These are phyloP conservation scores for Collariella sp. DNA, from an alignment of 495 filamentous ascomycete species.

Conservation along the genomic window DNA sequence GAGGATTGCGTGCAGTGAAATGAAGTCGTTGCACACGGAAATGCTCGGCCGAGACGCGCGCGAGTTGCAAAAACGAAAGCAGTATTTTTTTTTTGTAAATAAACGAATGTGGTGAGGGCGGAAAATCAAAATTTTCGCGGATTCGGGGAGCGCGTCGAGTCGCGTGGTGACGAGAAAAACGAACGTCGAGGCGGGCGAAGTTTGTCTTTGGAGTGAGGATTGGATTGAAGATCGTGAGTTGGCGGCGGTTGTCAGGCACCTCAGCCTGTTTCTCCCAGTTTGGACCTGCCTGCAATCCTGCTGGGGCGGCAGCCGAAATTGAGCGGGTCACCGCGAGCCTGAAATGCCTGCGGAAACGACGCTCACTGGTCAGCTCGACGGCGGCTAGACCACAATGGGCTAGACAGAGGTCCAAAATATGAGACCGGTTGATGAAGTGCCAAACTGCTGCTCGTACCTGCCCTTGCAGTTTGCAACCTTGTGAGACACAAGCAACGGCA, in stretches of 20 bases:
- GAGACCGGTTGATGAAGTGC: background rate
- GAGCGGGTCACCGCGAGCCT: constrained; percentile 1
- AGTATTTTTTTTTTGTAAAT: background rate
- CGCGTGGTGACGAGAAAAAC: background rate
- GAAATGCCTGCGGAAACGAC: background rate
- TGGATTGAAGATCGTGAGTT: constrained; percentile 1
- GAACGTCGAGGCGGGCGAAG: background rate
- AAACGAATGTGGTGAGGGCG: constrained; percentile 3
- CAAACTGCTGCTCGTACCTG: constrained; percentile 4
- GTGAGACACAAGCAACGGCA: background rate
- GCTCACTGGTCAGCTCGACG: constrained; percentile 5
- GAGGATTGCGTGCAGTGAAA: constrained; percentile 1
- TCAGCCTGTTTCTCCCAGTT: constrained; percentile 8
- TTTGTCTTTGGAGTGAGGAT: background rate
- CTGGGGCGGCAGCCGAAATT: constrained; percentile 1
- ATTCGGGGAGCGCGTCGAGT: background rate
- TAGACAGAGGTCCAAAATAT: constrained; percentile 8
- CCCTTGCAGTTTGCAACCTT: background rate
- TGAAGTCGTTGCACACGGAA: constrained; percentile 13
- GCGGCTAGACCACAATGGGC: constrained; percentile 3
- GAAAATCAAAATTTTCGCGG: background rate
- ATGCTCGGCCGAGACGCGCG: constrained; percentile 8
- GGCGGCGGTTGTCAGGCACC: constrained; percentile 1
- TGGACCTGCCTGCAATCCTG: background rate
- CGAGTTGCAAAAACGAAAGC: background rate